These are phyloP conservation scores for Dacryopinax primogenitus DNA, from an alignment of 768 basidiomycete species.

Conservation along the genomic window DNA sequence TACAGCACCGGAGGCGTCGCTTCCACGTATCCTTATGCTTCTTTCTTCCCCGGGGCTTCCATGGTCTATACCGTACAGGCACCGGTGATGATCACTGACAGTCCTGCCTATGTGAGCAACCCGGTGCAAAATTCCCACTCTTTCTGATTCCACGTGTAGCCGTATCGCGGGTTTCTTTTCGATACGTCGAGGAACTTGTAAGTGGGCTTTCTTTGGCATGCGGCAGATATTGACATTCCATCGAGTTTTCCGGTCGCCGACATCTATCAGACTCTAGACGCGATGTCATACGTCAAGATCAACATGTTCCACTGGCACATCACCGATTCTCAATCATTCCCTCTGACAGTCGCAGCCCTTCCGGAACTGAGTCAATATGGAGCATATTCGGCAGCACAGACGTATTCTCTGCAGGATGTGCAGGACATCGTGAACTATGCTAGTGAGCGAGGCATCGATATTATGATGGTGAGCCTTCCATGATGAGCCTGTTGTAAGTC, in stretches of 20 bases:
- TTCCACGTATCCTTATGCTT: not conserved
- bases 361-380: slow-evolving; percentile 46
- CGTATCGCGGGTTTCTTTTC: slow-evolving; percentile 65
- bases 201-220: not conserved
- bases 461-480: slow-evolving; percentile 35
- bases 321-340: slow-evolving; percentile 65
- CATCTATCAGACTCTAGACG: slow-evolving; percentile 56
- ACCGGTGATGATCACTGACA: slow-evolving; percentile 48
- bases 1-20: slow-evolving; percentile 27
- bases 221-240: not conserved
- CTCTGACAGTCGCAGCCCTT: slow-evolving; percentile 50
- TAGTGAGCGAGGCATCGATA: slow-evolving; percentile 50
- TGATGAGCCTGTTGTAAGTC: not conserved
- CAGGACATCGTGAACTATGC: slow-evolving; percentile 53
- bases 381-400: slow-evolving; percentile 41
- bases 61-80: slow-evolving; percentile 41
- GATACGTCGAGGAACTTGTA: slow-evolving; percentile 70
- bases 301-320: slow-evolving; percentile 80
- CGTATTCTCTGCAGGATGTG: slow-evolving; percentile 48
- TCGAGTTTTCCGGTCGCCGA: slow-evolving; percentile 48
- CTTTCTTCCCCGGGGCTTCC: slow-evolving; percentile 9
- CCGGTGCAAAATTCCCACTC: slow-evolving; percentile 20
- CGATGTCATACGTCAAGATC: slow-evolving; percentile 64
- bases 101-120: slow-evolving; percentile 47
- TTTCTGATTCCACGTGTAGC: slow-evolving; percentile 28